phyloP scores from a whole-genome alignment of 2,329 filamentous ascomycete genomes.

The Talaromyces sp. region DNA sequence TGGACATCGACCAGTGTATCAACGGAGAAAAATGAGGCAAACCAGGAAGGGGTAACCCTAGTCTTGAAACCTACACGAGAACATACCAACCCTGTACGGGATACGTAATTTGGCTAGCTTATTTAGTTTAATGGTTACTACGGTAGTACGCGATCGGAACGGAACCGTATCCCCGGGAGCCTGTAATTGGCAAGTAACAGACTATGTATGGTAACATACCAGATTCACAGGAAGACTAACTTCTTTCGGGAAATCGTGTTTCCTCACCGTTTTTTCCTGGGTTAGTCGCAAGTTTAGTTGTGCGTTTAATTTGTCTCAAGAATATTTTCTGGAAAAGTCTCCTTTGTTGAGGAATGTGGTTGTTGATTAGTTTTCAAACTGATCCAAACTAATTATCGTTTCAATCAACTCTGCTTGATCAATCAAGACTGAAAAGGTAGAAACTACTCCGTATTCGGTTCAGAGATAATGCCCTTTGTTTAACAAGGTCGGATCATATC shows the following conservation, averaged over 20 bases:
- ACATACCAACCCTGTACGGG: background rate
- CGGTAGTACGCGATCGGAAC: slow-evolving; percentile 12
- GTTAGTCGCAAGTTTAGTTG: background rate
- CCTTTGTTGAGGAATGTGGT: background rate
- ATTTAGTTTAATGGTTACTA: too few species aligned
- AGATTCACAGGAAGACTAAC: background rate
- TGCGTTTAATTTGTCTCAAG: background rate
- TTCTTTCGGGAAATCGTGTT: background rate
- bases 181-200: background rate
- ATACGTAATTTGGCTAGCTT: background rate
- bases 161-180: slow-evolving; percentile 14
- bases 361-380: background rate
- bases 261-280: slow-evolving; percentile 1
- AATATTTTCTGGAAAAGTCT: background rate
- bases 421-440: background rate
- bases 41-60: background rate
- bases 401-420: background rate
- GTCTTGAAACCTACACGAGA: background rate
- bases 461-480: slow-evolving; percentile 1
- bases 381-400: background rate
- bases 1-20: background rate
- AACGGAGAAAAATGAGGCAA: background rate
- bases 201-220: background rate
- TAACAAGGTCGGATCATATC: background rate
- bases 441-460: background rate